Base-by-base conservation (phyloP, 2,329 filamentous ascomycete species). In the Venturiaceae sp. region DNA sequence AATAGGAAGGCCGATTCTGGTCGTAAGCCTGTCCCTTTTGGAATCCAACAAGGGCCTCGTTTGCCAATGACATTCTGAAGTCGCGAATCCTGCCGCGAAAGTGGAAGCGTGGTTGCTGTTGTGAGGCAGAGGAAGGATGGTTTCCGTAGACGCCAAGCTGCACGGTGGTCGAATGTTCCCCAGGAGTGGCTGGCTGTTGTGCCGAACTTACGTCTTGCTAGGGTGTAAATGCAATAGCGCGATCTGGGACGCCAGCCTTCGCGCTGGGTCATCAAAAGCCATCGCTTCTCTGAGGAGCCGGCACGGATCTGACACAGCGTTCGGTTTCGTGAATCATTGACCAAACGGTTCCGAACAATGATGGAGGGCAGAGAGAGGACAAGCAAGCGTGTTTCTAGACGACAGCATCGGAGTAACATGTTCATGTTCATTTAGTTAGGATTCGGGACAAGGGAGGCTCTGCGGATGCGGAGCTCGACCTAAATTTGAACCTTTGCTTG, bases 1-100 rank as follows among this genome's bases (percentile, higher is more conserved):
- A 79, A 69, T 90, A 90, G 0, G 83, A 82, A 1, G 88, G 87
- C 14, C 87, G 81, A 67, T 90, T 76, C 39, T 78, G 70, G 67
- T 90, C 86, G 69, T 91, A 90, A 23, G 77, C 75, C 2, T 76
- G 67, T 19, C 85, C 85, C 62, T 88, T 77, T 62, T 80, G 74
- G 69, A 90, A 90, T 58, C 86, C 86, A 13, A 66, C 67, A 30
- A 70, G 70, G 8, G 74, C 75, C 19, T 63, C 64, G 14, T 63
- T 64, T 66, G 58, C 67, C 58, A 58, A 56, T 11, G 44, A 30
- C 56, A 53, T 59, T 61, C 58, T 36, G 52, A 3, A 23, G n/a
- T 33, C n/a, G 30, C 30, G n/a, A 26, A 16, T 3, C 5, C 2
- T 1, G 30, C 50, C 6, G 50, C 34, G 19, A 14, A 16, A n/a